Conservation (phyloP, 108 stramenopile genomes). For the Schizochytrium sp. region DNA sequence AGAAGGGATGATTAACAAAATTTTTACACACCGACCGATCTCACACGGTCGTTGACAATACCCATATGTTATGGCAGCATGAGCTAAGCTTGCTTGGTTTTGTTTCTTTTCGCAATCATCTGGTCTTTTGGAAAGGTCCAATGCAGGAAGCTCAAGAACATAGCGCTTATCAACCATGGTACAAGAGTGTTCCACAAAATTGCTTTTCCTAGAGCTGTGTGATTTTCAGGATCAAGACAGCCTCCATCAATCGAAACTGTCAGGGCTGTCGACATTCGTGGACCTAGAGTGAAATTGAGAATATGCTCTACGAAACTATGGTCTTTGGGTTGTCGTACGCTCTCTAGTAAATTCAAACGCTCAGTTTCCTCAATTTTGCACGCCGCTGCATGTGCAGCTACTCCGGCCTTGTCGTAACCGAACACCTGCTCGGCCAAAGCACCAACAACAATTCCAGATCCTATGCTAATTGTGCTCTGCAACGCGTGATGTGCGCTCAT, state of each 20-base stretch:
- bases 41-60: too few species aligned
- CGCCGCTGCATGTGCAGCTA: not conserved
- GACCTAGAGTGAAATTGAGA: not conserved
- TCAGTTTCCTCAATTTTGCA: slow-evolving; percentile 24
- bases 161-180: slow-evolving; percentile 21
- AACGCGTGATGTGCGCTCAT: slow-evolving; percentile 10
- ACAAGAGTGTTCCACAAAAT: slow-evolving; percentile 15
- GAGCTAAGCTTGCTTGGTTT: not conserved
- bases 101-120: not conserved
- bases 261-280: not conserved
- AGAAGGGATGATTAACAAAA: too few species aligned
- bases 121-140: slow-evolving; percentile 8
- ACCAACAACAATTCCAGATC: slow-evolving; percentile 22
- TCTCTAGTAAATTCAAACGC: not conserved
- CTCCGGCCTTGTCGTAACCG: slow-evolving; percentile 5
- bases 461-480: slow-evolving; percentile 3
- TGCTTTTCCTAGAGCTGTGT: not conserved
- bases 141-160: slow-evolving; percentile 8
- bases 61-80: not conserved
- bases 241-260: not conserved
- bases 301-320: not conserved
- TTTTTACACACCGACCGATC: too few species aligned
- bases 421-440: slow-evolving; percentile 40
- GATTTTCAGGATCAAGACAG: not conserved
- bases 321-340: not conserved